phyloP scores from a whole-genome alignment of 192 early-diverging fungal genomes.

The Coemansia sp. region DNA sequence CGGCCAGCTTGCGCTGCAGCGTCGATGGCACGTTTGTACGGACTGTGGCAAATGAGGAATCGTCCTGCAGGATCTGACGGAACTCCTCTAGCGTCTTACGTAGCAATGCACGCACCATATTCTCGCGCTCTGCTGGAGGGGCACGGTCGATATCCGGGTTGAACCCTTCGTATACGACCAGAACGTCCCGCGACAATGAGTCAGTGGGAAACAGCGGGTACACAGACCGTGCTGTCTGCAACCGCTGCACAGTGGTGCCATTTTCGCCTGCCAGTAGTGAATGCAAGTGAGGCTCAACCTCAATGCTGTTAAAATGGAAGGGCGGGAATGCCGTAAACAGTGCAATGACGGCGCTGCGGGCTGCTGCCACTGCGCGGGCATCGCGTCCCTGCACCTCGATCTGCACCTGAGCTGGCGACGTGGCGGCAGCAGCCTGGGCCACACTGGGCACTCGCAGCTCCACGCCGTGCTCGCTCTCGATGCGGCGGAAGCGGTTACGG shows the following conservation, averaged over 20 bases:
- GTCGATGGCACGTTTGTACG: conserved; percentile 63
- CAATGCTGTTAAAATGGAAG: conserved; percentile 61
- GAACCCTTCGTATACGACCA: conserved; percentile 74
- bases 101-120: conserved; percentile 54
- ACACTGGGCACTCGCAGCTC: conserved; percentile 58
- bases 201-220: conserved; percentile 77
- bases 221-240: conserved; percentile 64
- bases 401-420: conserved; percentile 50
- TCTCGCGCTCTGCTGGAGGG: conserved; percentile 57
- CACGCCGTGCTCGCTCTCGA: conserved; percentile 70
- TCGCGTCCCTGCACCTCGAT: conserved; percentile 79
- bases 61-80: conserved; percentile 57
- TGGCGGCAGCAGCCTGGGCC: conserved; percentile 28
- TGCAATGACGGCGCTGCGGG: conserved; percentile 55
- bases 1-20: conserved; percentile 75
- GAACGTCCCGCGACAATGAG: conserved; percentile 61
- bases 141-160: conserved; percentile 52
- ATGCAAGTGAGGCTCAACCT: conserved; percentile 78
- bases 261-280: conserved; percentile 63
- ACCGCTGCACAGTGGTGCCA: conserved; percentile 61
- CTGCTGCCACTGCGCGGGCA: conserved; percentile 60
- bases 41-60: conserved; percentile 65
- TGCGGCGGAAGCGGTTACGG: conserved; percentile 66
- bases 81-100: conserved; percentile 65
- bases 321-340: conserved; percentile 60